Evolutionary conservation across 2,329 filamentous ascomycete species (phyloP).

Genomic region (Botryotinia calthae): DNA sequence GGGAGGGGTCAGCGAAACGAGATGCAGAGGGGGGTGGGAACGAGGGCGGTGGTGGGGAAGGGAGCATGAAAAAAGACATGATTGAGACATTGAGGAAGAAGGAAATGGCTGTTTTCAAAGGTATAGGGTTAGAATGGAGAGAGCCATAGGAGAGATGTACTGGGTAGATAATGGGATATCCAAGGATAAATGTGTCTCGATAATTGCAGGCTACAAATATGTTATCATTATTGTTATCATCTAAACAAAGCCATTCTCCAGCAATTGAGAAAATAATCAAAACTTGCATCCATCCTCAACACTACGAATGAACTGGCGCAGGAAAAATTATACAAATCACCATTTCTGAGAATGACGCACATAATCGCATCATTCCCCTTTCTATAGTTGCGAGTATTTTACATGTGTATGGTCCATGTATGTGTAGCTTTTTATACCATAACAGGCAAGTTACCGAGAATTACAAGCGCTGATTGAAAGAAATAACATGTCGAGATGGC

Average conservation of each 20-base stretch:
- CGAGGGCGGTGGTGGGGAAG: not conserved
- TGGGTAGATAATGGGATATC: not conserved
- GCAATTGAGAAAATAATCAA: not conserved
- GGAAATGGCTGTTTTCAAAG: conserved; percentile 77
- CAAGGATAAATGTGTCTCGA: not conserved
- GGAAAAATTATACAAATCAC: not conserved
- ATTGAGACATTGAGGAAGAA: conserved; percentile 51
- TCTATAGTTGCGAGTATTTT: not conserved
- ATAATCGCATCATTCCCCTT: not conserved
- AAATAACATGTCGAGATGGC: not conserved
- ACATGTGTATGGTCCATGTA: not conserved
- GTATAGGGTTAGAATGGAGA: conserved; percentile 66
- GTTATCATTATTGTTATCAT: not conserved
- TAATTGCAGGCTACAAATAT: not conserved
- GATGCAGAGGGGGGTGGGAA: conserved; percentile 40
- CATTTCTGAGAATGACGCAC: not conserved
- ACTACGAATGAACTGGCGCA: not conserved
- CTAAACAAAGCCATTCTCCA: too few species aligned
- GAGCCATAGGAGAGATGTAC: conserved; percentile 61
- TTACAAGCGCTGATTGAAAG: not conserved
- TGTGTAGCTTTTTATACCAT: not conserved
- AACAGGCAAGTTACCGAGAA: not conserved
- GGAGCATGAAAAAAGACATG: not conserved
- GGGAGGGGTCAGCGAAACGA: fast-evolving
- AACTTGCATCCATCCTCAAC: not conserved